phyloP scores from a whole-genome alignment of 225 moss, liverwort and hornwort species.

The Lunularia cruciata region DNA sequence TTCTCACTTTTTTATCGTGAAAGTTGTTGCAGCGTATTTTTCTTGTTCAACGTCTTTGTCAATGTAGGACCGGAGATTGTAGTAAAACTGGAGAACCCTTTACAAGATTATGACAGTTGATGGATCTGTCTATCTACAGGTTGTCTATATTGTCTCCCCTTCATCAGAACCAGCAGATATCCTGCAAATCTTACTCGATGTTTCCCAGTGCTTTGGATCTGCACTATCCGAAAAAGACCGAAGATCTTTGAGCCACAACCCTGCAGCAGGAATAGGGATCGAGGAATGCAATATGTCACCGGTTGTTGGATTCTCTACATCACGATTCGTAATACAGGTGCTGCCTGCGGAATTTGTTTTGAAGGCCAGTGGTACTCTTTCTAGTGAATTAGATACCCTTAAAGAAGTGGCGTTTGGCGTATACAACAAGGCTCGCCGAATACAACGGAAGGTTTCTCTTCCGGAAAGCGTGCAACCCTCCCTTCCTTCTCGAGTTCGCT shows the following conservation, averaged over 20 bases:
- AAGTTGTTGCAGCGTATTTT: too few species aligned
- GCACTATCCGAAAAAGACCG: slow-evolving; percentile 55
- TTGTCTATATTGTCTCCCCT: slow-evolving; percentile 90
- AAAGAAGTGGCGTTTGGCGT: slow-evolving; percentile 94
- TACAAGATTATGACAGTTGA: too few species aligned
- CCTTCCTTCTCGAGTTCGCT: slow-evolving; percentile 32
- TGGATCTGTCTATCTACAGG: too few species aligned
- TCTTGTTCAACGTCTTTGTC: not conserved
- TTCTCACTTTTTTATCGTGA: not conserved
- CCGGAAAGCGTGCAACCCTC: slow-evolving; percentile 32
- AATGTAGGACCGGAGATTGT: too few species aligned
- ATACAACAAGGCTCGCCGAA: slow-evolving; percentile 86
- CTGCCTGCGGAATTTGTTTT: slow-evolving; percentile 80
- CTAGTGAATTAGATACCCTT: slow-evolving; percentile 63
- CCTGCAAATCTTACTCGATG: slow-evolving; percentile 75
- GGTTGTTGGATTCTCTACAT: slow-evolving; percentile 74
- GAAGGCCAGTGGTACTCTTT: slow-evolving; percentile 64
- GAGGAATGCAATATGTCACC: slow-evolving; percentile 57
- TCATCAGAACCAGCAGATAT: slow-evolving; percentile 88
- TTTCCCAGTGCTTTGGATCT: slow-evolving; percentile 78
- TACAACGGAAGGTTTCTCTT: slow-evolving; percentile 43
- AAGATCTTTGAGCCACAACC: slow-evolving; percentile 35
- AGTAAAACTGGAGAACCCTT: too few species aligned
- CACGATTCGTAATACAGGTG: slow-evolving; percentile 86
- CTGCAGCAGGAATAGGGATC: slow-evolving; percentile 28